A percentile compares a stretch with the other conserved stretches of the same genome.
Evolutionary conservation across 495 filamentous ascomycete species (phyloP).

Genomic region (Chaetomium cochliodes): DNA sequence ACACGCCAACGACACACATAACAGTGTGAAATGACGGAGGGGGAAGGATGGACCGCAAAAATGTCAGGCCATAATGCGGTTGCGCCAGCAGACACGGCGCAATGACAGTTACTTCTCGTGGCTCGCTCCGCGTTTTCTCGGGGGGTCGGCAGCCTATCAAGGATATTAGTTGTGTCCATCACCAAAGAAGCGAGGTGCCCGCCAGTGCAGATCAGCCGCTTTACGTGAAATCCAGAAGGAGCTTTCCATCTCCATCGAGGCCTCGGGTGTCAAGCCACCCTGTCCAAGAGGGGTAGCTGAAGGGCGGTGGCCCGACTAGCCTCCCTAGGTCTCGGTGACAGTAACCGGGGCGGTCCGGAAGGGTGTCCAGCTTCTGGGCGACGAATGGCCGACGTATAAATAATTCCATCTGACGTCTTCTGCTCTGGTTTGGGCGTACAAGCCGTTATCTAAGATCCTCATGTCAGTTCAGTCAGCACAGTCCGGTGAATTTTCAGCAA

Average conservation of each 20-base stretch:
- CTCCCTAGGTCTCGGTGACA: slow-evolving; percentile 3
- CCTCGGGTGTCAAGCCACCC: slow-evolving; percentile 2
- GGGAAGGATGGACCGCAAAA: neutral
- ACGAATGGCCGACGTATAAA: slow-evolving; percentile 1
- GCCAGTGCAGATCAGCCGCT: slow-evolving; percentile 2
- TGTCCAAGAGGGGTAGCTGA: slow-evolving; percentile 5
- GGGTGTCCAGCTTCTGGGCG: neutral
- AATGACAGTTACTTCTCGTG: neutral
- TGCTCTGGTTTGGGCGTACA: slow-evolving; percentile 7
- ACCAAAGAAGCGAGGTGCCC: slow-evolving; percentile 3
- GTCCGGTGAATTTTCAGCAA: neutral
- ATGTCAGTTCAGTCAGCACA: neutral
- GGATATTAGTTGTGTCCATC: neutral
- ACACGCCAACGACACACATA: neutral
- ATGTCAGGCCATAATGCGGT: neutral
- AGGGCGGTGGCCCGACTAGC: neutral
- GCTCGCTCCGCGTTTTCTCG: neutral
- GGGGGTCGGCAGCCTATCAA: slow-evolving; percentile 2
- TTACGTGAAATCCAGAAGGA: neutral
- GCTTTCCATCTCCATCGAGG: neutral
- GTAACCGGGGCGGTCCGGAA: slow-evolving; percentile 5
- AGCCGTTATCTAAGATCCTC: neutral
- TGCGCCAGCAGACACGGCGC: neutral
- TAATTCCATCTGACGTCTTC: slow-evolving; percentile 6
- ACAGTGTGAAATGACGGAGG: neutral